phyloP scores from a whole-genome alignment of 768 basidiomycete genomes.

The Suillus brevipes region DNA sequence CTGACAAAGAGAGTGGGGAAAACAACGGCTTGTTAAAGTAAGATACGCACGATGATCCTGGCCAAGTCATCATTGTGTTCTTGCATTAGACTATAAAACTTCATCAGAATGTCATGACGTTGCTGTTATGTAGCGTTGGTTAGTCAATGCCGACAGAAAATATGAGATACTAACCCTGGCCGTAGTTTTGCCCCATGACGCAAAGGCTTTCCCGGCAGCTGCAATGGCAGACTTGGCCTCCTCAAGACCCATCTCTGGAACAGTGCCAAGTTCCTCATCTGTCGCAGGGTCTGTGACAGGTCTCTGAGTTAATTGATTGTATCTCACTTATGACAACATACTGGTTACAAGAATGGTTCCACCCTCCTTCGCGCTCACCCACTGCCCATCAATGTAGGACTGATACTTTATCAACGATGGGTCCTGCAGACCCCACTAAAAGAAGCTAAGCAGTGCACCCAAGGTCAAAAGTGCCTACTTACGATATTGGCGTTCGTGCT shows the following conservation, averaged over 20 bases:
- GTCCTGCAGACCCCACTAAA: conserved; percentile 77
- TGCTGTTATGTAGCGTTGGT: conserved; percentile 41
- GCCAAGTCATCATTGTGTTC: conserved; percentile 86
- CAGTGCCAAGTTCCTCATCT: conserved; percentile 74
- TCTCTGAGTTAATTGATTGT: neutral
- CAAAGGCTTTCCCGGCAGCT: conserved; percentile 79
- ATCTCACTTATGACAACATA: conserved; percentile 38
- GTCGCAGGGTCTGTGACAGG: conserved; percentile 80
- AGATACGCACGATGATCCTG: conserved; percentile 70
- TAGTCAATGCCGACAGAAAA: neutral
- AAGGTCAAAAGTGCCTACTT: conserved; percentile 25
- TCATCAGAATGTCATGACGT: conserved; percentile 81
- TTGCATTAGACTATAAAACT: conserved; percentile 76
- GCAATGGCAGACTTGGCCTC: conserved; percentile 86
- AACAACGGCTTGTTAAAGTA: conserved; percentile 6
- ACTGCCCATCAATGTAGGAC: conserved; percentile 82
- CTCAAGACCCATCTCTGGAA: conserved; percentile 85
- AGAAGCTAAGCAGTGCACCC: conserved; percentile 1
- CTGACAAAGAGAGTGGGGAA: conserved; percentile 29
- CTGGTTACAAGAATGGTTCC: conserved; percentile 75
- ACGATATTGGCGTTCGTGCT: conserved; percentile 40
- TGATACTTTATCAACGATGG: conserved; percentile 70
- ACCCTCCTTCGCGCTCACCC: conserved; percentile 77
- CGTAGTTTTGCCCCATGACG: conserved; percentile 83
- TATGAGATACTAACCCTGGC: conserved; percentile 61